Conservation (phyloP, 495 filamentous ascomycete genomes). For the Lasiosphaeria hispida region DNA sequence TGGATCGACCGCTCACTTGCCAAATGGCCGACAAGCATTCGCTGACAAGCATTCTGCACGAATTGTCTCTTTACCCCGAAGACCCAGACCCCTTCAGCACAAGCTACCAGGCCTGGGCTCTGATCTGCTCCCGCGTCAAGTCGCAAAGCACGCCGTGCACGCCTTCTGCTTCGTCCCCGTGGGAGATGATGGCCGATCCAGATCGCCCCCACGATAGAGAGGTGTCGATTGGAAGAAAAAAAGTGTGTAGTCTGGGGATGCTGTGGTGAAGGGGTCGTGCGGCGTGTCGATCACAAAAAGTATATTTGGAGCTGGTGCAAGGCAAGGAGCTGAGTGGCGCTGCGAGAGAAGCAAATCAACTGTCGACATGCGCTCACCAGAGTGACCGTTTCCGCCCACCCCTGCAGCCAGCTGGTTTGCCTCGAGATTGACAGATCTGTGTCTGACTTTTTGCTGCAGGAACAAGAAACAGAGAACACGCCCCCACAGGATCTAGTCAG, state of each 20-base stretch:
- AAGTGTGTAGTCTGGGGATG: background rate
- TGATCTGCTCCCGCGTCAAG: no score
- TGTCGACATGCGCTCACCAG: background rate
- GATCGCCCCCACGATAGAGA: conserved; percentile 1
- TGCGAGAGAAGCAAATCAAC: conserved; percentile 1
- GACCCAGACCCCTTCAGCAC: no score
- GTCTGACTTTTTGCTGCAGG: conserved; percentile 19
- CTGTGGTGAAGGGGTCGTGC: background rate
- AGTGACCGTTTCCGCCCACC: conserved; percentile 1
- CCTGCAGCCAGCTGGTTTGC: conserved; percentile 3
- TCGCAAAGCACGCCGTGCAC: no score
- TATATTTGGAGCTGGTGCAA: background rate
- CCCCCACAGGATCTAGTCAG: no score
- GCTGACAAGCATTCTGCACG: no score
- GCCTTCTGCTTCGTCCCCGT: no score
- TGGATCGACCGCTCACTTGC: no score
- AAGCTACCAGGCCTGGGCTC: no score
- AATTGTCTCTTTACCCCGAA: no score
- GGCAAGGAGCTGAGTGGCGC: conserved; percentile 1
- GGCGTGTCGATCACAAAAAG: conserved; percentile 4
- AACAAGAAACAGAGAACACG: conserved; percentile 17
- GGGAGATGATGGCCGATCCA: background rate
- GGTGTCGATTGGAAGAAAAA: conserved; percentile 9
- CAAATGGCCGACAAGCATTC: no score
- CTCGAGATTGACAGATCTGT: background rate